A percentile compares a stretch with the other conserved stretches of the same genome.
phyloP scores from a whole-genome alignment of 2,329 filamentous ascomycete genomes.

The Aureobasidium sp. region DNA sequence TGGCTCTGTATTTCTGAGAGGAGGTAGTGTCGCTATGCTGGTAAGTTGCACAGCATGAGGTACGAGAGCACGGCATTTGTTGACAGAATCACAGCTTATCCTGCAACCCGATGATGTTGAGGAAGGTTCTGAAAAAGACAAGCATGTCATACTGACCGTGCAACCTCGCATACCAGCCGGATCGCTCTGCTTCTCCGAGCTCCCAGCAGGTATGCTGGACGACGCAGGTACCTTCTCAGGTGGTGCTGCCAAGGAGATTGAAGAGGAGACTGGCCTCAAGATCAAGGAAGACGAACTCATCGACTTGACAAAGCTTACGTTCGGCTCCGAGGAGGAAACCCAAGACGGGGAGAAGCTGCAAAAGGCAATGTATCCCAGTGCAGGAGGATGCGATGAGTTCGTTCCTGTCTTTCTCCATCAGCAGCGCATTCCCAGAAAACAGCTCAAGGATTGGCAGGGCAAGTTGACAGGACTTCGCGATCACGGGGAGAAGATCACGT shows the following conservation, averaged over 20 bases:
- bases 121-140: slow-evolving; percentile 36
- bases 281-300: slow-evolving; percentile 45
- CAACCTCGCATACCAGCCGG: slow-evolving; percentile 53
- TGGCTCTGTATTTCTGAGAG: slow-evolving; percentile 51
- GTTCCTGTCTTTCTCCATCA: slow-evolving; percentile 51
- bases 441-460: slow-evolving; percentile 46
- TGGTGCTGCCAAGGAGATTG: slow-evolving; percentile 50
- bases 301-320: slow-evolving; percentile 48
- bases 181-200: slow-evolving; percentile 48
- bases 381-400: slow-evolving; percentile 54
- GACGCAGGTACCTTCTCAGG: slow-evolving; percentile 47
- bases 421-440: slow-evolving; percentile 42
- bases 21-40: slow-evolving; percentile 52
- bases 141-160: slow-evolving; percentile 48
- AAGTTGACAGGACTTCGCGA: slow-evolving; percentile 49
- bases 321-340: slow-evolving; percentile 23
- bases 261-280: slow-evolving; percentile 50
- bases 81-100: slow-evolving; percentile 37
- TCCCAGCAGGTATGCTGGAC: slow-evolving; percentile 57
- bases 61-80: background rate
- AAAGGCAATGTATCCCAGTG: slow-evolving; percentile 46
- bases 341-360: slow-evolving; percentile 36
- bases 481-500: slow-evolving; percentile 52
- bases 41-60: slow-evolving; percentile 28
- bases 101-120: slow-evolving; percentile 47